Evolutionary conservation across 2,329 filamentous ascomycete genomes (phyloP), one percentile per base, ranked within the genome.

Genomic region (Myrmaecium sp.): DNA sequence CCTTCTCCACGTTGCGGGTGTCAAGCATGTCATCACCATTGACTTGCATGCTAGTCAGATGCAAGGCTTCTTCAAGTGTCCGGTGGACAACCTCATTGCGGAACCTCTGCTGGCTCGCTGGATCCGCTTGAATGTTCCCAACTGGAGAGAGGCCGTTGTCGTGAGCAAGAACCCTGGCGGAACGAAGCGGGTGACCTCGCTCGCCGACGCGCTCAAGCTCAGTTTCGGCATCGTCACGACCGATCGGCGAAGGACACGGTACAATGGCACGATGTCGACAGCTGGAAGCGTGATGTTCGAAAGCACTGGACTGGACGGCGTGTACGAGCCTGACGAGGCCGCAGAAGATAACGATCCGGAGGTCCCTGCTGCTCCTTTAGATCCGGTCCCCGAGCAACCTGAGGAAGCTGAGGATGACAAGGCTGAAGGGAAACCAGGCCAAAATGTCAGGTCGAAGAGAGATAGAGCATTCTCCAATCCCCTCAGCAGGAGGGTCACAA

Each of bases 41-140:
- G 89, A 98, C 48, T 67, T 98, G 16, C 89, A 98, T 58, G 69
- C 70, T 44, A 58, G 64, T n/a, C 89, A 95, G 59, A 95, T 95
- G 82, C 89, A 98, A 57, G 89, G 89, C 31, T 98, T 98, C 60
- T 98, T 98, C 66, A 80, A 80, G 46, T 93, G 86, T 41, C 89
- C 89, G 0, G 86, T 98, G 33, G 89, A 98, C 55, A 95, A 98
- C 47, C 73, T 98, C 28, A 82, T 93, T 42, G 89, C 89, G 27
- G 89, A 98, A 52, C 86, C 89, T 10, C 67, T 95, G 36, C 82
- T 98, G 43, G 83, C 86, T 28, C 78, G 82, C 41, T 98, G 89
- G 89, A 92, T 98, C 43, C 75, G 77, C 33, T 71, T 76, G 50
- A 89, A 94, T 46, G 76, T 98, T 20, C 64, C 70, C 9, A 71